phyloP scores from a whole-genome alignment of 768 basidiomycete species.

The Mycena epipterygia region DNA sequence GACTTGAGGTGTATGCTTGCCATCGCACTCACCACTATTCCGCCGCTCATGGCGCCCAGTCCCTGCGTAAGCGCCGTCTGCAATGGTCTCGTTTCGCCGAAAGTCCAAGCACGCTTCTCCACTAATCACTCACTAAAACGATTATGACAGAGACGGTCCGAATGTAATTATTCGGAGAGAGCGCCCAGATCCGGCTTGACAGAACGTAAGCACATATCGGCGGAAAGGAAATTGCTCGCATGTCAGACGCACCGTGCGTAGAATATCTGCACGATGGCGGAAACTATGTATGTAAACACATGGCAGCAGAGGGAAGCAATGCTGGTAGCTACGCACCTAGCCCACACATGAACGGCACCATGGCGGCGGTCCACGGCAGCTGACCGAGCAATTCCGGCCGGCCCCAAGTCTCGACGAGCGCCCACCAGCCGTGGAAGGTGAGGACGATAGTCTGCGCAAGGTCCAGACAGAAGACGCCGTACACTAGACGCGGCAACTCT shows the following conservation, averaged over 20 bases:
- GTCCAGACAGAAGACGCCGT: neutral
- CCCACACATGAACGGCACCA: conserved; percentile 4
- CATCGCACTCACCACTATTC: neutral
- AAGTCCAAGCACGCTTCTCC: neutral
- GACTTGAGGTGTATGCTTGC: no score
- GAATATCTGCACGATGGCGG: neutral
- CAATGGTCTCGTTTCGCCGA: neutral
- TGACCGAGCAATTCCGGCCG: neutral
- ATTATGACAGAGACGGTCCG: neutral
- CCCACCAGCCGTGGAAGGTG: neutral
- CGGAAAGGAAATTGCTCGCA: neutral
- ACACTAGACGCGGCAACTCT: neutral
- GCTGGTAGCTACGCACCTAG: neutral
- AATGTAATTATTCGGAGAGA: neutral
- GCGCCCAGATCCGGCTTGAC: neutral
- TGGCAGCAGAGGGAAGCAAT: no score
- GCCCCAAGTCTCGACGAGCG: neutral
- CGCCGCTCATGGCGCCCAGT: neutral
- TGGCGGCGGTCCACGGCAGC: neutral
- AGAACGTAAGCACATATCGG: neutral
- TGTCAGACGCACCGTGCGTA: neutral
- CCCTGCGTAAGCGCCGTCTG: neutral
- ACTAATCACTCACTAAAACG: neutral
- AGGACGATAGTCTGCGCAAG: neutral
- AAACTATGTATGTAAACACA: neutral